Base-by-base conservation (phyloP, 306 rosid genomes). In the Sesbania bispinosa region DNA sequence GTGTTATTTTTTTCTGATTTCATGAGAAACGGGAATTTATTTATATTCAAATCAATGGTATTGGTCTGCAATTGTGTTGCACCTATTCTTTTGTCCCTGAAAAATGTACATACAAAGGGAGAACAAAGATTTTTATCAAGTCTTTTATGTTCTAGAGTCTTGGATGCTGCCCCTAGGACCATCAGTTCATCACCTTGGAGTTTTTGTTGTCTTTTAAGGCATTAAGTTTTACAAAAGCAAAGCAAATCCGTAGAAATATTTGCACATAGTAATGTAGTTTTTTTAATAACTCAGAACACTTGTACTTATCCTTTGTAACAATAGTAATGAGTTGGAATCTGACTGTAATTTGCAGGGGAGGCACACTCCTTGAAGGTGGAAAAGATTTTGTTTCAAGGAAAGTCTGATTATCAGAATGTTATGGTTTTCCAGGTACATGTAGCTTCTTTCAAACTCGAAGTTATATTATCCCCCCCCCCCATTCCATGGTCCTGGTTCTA, bases 301-400 rank as follows among this genome's bases (percentile, higher is more conserved):
- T 53, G 54, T 14, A 7, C 15, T 21, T 58, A 10, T 54, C 39
- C 69, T 67, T 41, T 33, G 39, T 38, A 52, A 16, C 35, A 24
- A 6, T 24, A 45, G 13, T 26, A 33, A 18, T 55, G 70, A 38
- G 42, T 38, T 63, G 75, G 63, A 72, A 51, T 38, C 23, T 70
- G 39, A 50, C 59, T 72, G 36, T 65, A 4, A 62, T 77, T 46
- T 79, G 75, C 82, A 95, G 99, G 99, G 50, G 99, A 95, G 85
- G 99, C 99, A 2, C 99, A 95, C 77, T 95, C 99, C 63, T 91
- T 95, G 88, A 95, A 95, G 83, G 85, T 95, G 64, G 97, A 95
- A 80, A 86, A 91, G 80, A 69, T 91, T 77, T 66, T 95, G 61
- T 95, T 91, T 74, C 87, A 91, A 72, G 99, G 90, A 26, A 91